Evolutionary conservation across 495 filamentous ascomycete genomes (phyloP), one percentile per base, ranked within the genome.

Genomic region (Aspergillus sclerotiicarbonarius): DNA sequence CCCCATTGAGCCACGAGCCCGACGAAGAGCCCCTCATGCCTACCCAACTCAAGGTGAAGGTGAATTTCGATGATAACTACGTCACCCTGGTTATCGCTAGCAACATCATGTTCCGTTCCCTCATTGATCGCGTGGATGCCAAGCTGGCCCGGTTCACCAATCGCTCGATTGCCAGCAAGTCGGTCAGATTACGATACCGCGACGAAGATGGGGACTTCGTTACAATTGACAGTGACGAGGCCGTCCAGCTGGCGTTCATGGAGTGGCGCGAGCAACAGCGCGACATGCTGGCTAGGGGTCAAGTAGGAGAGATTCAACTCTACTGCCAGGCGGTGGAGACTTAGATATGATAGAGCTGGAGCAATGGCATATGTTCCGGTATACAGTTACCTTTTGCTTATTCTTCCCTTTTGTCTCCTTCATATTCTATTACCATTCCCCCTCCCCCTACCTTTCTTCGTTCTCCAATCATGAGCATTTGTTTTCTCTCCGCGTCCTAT

Each of bases 121-220:
- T 98, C 20, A 90, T 91, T 49, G 92, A 98, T 65, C 91, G 94
- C n/a, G 97, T 98, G 65, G 95, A 98, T 70, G 89, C 89, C 20
- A 98, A 98, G 72, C 82, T 98, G 62, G 87, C 86, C 39, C 83
- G 91, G 45, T 88, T 90, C 60, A 92, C 91, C 8, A 87, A 82
- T 62, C 86, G 87, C 60, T 90, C 88, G 15, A 92, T 96, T 64
- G 84, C 85, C 56, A 83, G 80, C 62, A 89, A 90, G 56, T 85
- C 85, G 51, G 81, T 95, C 59, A 88, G 89, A 69, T 72, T 98
- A 46, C 89, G 90, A 56, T 98, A 98, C 71, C 82, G 86, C 48
- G 95, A 98, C 67, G 92, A 96, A 57, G 91, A 96, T 61, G 89
- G 89, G 10, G 95, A 98, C 66, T 92, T 86, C 65, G 90, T 98